Evolutionary conservation across 1,284 basidiomycete genomes (phyloP).

Genomic region (Blastosporella zonata): DNA sequence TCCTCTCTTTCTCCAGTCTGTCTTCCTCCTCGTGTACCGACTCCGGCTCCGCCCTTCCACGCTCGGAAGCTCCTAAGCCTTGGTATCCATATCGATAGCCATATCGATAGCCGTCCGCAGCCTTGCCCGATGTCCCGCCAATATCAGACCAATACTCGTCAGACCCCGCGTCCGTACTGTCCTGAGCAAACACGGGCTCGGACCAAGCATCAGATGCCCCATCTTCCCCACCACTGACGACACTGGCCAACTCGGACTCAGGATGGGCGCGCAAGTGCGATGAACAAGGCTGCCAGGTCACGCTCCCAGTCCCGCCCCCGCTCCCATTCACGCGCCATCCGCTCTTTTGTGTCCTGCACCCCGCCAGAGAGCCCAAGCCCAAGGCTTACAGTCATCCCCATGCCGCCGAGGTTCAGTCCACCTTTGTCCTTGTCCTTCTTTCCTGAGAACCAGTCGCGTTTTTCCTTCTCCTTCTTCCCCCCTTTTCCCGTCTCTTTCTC

Average conservation of each 20-base stretch:
- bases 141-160: constrained; percentile 7
- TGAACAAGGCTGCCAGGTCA: constrained; percentile 9
- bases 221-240: constrained; percentile 2
- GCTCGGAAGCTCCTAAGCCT: background rate
- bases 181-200: constrained; percentile 33
- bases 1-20: constrained; percentile 8
- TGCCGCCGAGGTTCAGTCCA: background rate
- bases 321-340: background rate
- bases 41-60: background rate
- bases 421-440: constrained; percentile 4
- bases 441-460: constrained; percentile 11
- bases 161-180: constrained; percentile 17
- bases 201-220: constrained; percentile 26
- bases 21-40: background rate
- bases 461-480: constrained; percentile 14
- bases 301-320: constrained; percentile 9
- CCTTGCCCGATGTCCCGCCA: background rate
- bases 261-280: constrained; percentile 1
- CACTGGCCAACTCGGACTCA: background rate
- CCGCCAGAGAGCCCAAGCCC: constrained; percentile 8
- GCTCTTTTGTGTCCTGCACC: constrained; percentile 9
- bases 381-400: constrained; percentile 10
- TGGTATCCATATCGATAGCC: constrained; percentile 29
- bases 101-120: constrained; percentile 13
- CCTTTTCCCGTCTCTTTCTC: constrained; percentile 13